A percentile compares a stretch with the other conserved stretches of the same genome.
These are phyloP conservation scores for Tolypocladium cylindrosporum DNA, from an alignment of 2,329 filamentous ascomycete genomes.

Conservation along the genomic window DNA sequence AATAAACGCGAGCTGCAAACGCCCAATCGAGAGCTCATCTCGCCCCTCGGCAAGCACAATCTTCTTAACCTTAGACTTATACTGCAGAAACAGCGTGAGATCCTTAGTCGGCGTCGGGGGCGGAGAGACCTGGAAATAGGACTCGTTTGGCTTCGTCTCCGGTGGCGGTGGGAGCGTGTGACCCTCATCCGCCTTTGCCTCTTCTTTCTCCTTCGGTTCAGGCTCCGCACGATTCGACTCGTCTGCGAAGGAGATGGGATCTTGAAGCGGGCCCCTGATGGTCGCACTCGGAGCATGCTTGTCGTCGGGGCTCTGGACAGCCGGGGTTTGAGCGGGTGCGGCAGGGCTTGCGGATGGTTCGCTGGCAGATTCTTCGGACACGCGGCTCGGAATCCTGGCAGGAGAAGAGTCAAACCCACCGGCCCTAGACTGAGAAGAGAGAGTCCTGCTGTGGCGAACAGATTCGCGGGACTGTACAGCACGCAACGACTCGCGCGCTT, in stretches of 20 bases:
- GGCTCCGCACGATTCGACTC: slow-evolving; percentile 6
- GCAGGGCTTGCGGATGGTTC: slow-evolving; percentile 11
- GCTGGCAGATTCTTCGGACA: slow-evolving; percentile 48
- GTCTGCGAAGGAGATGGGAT: slow-evolving; percentile 24
- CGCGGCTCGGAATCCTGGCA: slow-evolving; percentile 45
- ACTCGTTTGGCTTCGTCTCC: slow-evolving; percentile 33
- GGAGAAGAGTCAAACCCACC: slow-evolving; percentile 47
- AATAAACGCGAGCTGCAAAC: slow-evolving; percentile 90
- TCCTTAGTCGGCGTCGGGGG: slow-evolving; percentile 65
- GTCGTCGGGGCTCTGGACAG: slow-evolving; percentile 54
- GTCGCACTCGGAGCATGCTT: slow-evolving; percentile 50
- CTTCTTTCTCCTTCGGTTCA: slow-evolving; percentile 8
- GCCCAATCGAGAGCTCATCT: slow-evolving; percentile 74
- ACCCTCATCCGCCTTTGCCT: slow-evolving; percentile 12
- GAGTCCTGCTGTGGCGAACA: slow-evolving; percentile 37
- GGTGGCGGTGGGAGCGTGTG: slow-evolving; percentile 17
- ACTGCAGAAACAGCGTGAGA: slow-evolving; percentile 87
- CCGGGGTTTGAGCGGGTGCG: slow-evolving; percentile 12
- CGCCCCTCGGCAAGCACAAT: slow-evolving; percentile 80
- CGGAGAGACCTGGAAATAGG: slow-evolving; percentile 52
- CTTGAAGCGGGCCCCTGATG: slow-evolving; percentile 45
- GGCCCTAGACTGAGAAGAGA: slow-evolving; percentile 33
- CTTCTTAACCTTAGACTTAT: slow-evolving; percentile 96
- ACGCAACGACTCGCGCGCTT: slow-evolving; percentile 76
- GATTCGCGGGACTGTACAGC: slow-evolving; percentile 47